Base-by-base conservation (phyloP, 2,329 filamentous ascomycete genomes). In the Reticulascus tulasneorum region DNA sequence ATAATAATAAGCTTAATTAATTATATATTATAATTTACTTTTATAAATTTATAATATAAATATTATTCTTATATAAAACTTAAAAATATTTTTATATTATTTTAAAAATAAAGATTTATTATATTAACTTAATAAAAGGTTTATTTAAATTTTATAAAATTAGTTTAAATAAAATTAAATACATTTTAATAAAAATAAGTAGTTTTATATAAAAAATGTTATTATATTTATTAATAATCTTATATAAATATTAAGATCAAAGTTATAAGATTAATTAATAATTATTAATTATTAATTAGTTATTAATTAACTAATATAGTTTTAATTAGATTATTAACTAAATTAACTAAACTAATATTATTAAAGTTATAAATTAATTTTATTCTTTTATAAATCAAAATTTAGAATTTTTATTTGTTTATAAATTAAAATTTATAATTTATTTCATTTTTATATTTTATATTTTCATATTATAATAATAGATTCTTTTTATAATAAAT, bases 381-480 rank as follows among this genome's bases (percentile, higher is more conserved):
- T 13, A n/a, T 27, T 27, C 13, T 27, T 27, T 27, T 13, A 13
- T 27, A 13, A 30, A 5, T n/a, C n/a, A 27, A 27, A 27, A 30
- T 20, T 20, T 20, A 6, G 7, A 20, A 4, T 13, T 8, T 30
- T 30, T 20, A 30, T n/a, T 27, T 13, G 17, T 27, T 13, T 27
- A 8, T 27, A n/a, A 27, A 7, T 8, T 8, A n/a, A n/a, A 13
- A 12, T 27, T 27, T 8, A 27, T 27, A 27, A 27, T 13, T 13
- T 27, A 27, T 16, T 31, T 26, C 17, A 13, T 7, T 8, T 13
- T 7, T 37, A 37, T 31, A 22, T 22, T 32, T n/a, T 37, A 19
- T 26, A 15, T 13, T 16, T 8, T 27, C 7, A 27, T 7, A 7
- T 8, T 27, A 27, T 13, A 8, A 27, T 8, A 27, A 8, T 13